A percentile compares a stretch with the other conserved stretches of the same genome.
These are phyloP conservation scores for Globisporangium megalacanthum DNA, from an alignment of 352 stramenopile genomes.

Conservation along the genomic window DNA sequence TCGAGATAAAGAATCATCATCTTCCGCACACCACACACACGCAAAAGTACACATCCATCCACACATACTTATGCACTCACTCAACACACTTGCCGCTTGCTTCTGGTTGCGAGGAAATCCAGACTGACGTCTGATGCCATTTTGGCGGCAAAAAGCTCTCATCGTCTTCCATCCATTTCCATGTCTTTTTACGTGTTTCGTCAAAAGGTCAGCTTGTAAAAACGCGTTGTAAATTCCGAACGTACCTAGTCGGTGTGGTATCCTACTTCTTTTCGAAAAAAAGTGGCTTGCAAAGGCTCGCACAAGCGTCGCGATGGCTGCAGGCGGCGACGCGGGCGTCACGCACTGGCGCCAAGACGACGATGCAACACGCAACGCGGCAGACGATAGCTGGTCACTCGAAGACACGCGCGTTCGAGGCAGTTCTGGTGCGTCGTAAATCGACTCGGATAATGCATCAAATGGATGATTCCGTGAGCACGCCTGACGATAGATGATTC, in stretches of 20 bases:
- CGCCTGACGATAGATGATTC: background rate
- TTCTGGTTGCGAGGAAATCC: too few relatives aligned
- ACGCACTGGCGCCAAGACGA: conserved; percentile 10
- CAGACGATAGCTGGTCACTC: background rate
- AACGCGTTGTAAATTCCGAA: too few relatives aligned
- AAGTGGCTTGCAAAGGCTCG: too few relatives aligned
- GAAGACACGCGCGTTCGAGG: conserved; percentile 13
- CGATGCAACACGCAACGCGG: conserved; percentile 2
- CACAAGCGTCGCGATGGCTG: conserved; percentile 5
- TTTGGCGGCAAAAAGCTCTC: background rate
- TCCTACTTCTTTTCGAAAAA: background rate
- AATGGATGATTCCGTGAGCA: background rate
- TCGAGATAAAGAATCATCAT: conserved; percentile 87
- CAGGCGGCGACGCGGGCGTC: background rate
- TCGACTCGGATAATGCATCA: too few relatives aligned
- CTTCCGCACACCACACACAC: conserved; percentile 35
- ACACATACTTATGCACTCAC: background rate
- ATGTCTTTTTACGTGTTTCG: too few relatives aligned
- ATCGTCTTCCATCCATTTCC: background rate
- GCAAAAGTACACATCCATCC: conserved; percentile 9
- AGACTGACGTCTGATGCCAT: background rate
- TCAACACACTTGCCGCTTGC: background rate
- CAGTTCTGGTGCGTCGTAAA: conserved; percentile 8
- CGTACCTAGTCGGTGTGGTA: too few relatives aligned
- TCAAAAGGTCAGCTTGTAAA: too few relatives aligned